Evolutionary conservation across 768 basidiomycete species (phyloP).

Genomic region (Rhizopogon salebrosus): DNA sequence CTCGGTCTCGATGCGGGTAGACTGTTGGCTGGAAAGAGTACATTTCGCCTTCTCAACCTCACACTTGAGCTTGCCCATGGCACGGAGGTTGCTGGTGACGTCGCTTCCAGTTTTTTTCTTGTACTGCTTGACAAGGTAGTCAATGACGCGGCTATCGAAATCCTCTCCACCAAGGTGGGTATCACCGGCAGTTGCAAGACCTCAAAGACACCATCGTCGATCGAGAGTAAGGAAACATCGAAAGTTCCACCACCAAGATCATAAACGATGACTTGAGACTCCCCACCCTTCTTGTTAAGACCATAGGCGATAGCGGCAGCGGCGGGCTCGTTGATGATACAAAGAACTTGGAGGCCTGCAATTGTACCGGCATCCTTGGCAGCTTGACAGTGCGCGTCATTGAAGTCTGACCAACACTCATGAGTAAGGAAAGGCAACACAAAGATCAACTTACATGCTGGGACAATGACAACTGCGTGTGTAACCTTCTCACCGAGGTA

Average conservation of each 20-base stretch:
- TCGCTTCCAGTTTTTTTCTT: slow-evolving; percentile 90
- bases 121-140: too few species aligned
- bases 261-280: slow-evolving; percentile 86
- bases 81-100: slow-evolving; percentile 70
- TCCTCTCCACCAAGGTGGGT: slow-evolving; percentile 59
- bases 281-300: slow-evolving; percentile 36
- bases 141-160: slow-evolving; percentile 78
- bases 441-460: slow-evolving; percentile 62
- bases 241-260: slow-evolving; percentile 95
- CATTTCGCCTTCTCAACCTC: slow-evolving; percentile 94
- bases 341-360: slow-evolving; percentile 90
- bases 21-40: slow-evolving; percentile 85
- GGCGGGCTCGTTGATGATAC: slow-evolving; percentile 97
- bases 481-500: slow-evolving; percentile 96
- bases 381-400: slow-evolving; percentile 98
- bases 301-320: slow-evolving; percentile 94
- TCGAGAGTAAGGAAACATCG: slow-evolving; percentile 88
- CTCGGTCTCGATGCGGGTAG: slow-evolving; percentile 90
- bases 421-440: not conserved
- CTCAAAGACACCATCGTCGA: slow-evolving; percentile 50
- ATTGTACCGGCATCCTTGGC: slow-evolving; percentile 98
- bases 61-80: slow-evolving; percentile 87
- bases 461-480: slow-evolving; percentile 97
- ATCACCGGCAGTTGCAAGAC: slow-evolving; percentile 53
- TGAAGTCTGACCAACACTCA: slow-evolving; percentile 73